A percentile compares a stretch with the other conserved stretches of the same genome.
Conservation (phyloP, 768 basidiomycete genomes). For the Lactifluus echinatus region DNA sequence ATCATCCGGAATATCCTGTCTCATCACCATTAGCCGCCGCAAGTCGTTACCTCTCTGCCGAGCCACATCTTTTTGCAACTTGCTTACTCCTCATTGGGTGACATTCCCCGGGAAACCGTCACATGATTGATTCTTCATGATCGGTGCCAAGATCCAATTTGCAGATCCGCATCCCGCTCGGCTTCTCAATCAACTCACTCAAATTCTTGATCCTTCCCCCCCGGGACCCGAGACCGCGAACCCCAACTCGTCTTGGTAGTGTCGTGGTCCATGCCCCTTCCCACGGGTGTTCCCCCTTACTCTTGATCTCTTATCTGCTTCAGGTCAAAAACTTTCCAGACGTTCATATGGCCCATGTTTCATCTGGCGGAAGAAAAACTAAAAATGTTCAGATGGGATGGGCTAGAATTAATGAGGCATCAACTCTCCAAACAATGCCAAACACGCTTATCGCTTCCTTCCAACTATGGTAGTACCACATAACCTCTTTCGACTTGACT, state of each 20-base stretch:
- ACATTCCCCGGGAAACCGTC: constrained; percentile 18
- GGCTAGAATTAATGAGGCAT: constrained; percentile 1
- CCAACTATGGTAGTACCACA: neutral
- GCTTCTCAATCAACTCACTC: constrained; percentile 5
- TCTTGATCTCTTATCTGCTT: neutral
- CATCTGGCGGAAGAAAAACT: neutral
- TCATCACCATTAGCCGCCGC: neutral
- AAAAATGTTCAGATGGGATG: neutral
- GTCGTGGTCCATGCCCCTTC: neutral
- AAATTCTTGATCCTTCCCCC: neutral
- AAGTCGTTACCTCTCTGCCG: neutral
- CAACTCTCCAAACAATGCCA: neutral
- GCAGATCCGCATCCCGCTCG: constrained; percentile 11
- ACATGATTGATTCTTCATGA: constrained; percentile 20
- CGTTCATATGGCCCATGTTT: neutral
- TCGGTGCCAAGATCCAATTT: constrained; percentile 16
- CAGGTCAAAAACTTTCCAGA: neutral
- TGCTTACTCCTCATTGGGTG: constrained; percentile 10
- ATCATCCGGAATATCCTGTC: neutral
- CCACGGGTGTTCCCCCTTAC: neutral
- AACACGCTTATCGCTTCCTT: neutral
- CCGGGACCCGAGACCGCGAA: neutral
- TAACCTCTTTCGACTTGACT: too few relatives aligned
- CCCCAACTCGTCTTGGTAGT: neutral
- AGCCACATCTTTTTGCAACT: neutral